These are phyloP conservation scores for Talaromyces albobiverticillius DNA, from an alignment of 2,329 filamentous ascomycete species.

Conservation along the genomic window DNA sequence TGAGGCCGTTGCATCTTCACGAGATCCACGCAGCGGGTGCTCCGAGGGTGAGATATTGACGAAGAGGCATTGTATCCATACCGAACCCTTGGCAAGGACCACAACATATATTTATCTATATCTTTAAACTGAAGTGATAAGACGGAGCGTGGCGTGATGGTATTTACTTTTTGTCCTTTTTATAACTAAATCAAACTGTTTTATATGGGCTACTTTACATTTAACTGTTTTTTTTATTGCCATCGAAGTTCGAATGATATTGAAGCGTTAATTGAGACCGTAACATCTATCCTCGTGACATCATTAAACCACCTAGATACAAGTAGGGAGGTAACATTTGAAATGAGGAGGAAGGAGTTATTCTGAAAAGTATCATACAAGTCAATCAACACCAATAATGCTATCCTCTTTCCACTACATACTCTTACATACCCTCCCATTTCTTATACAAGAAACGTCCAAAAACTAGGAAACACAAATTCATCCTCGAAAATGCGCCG, in stretches of 20 bases:
- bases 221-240: too few relatives aligned
- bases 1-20: neutral
- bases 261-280: neutral
- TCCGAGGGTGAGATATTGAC: neutral
- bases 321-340: neutral
- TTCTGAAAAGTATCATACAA: neutral
- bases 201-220: neutral
- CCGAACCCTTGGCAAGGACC: neutral
- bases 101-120: neutral
- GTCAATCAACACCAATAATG: neutral
- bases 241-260: neutral
- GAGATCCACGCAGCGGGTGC: neutral
- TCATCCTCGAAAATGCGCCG: conserved; percentile 97
- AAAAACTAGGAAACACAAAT: conserved; percentile 97
- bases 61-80: conserved; percentile 2
- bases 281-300: neutral
- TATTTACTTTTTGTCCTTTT: neutral
- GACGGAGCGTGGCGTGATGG: neutral
- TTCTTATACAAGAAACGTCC: conserved; percentile 82
- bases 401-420: too few relatives aligned
- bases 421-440: neutral
- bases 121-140: neutral
- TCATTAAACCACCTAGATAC: neutral
- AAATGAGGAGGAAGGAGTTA: neutral
- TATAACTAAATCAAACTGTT: neutral